phyloP scores from a whole-genome alignment of 768 basidiomycete species.

The Xerocomellus amylosporus region DNA sequence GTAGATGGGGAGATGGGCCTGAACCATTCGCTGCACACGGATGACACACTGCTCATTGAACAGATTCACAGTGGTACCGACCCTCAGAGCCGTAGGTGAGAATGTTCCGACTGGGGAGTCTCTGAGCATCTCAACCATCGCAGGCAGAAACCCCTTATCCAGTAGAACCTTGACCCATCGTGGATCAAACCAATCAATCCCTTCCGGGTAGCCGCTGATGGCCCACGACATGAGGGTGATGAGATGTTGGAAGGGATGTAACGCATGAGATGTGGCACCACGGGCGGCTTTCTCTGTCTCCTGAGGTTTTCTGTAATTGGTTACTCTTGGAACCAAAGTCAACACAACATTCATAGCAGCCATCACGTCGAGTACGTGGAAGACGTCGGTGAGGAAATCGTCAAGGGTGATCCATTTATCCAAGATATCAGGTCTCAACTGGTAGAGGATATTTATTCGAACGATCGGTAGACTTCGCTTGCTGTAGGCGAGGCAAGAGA shows the following conservation, averaged over 20 bases:
- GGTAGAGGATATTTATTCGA: background rate
- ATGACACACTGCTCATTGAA: background rate
- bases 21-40: background rate
- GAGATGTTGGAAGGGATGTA: background rate
- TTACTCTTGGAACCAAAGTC: background rate
- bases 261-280: background rate
- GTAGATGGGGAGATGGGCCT: background rate
- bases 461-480: background rate
- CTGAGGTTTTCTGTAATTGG: background rate
- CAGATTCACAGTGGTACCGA: background rate
- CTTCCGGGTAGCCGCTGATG: background rate
- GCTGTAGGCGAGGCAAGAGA: background rate
- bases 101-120: background rate
- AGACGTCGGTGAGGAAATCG: background rate
- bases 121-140: background rate
- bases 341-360: background rate
- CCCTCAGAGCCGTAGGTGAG: background rate
- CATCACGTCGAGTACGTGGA: background rate
- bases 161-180: background rate
- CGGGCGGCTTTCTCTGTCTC: background rate
- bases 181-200: background rate
- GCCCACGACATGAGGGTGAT: background rate
- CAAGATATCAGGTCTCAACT: background rate
- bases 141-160: background rate
- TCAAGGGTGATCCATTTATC: background rate